Evolutionary conservation across 768 basidiomycete genomes (phyloP).

Genomic region (Lepiota subincarnata): DNA sequence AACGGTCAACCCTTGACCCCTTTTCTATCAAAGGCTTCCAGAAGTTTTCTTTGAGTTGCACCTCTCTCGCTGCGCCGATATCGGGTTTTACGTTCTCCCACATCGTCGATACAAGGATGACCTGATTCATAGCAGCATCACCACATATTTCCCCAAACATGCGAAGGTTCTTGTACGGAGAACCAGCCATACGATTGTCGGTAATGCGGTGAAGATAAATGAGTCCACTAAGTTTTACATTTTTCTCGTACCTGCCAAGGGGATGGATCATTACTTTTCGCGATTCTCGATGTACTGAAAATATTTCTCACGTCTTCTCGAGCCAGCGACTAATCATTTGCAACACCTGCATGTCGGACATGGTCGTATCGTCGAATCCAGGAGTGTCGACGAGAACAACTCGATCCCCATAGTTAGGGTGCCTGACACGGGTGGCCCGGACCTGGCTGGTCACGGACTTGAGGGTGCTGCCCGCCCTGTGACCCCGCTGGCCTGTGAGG

Average conservation of each 20-base stretch:
- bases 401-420: slow-evolving; percentile 10
- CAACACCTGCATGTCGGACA: slow-evolving; percentile 16
- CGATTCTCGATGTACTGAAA: neutral
- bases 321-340: slow-evolving; percentile 14
- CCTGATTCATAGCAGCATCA: slow-evolving; percentile 12
- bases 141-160: slow-evolving; percentile 17
- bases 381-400: slow-evolving; percentile 39
- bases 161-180: slow-evolving; percentile 8
- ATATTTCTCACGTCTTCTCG: slow-evolving; percentile 9
- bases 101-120: slow-evolving; percentile 15
- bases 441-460: slow-evolving; percentile 37
- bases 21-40: slow-evolving; percentile 46
- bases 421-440: slow-evolving; percentile 23
- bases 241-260: slow-evolving; percentile 8
- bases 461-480: slow-evolving; percentile 17
- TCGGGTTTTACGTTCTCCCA: slow-evolving; percentile 28
- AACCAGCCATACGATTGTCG: slow-evolving; percentile 13
- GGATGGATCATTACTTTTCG: neutral
- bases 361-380: slow-evolving; percentile 31
- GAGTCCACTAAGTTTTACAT: slow-evolving; percentile 12
- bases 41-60: slow-evolving; percentile 37
- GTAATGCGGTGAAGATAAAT: slow-evolving; percentile 16
- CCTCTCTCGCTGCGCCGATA: slow-evolving; percentile 36
- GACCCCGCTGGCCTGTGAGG: slow-evolving; percentile 13
- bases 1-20: slow-evolving; percentile 27